A percentile compares a stretch with the other conserved stretches of the same genome.
These are phyloP conservation scores for Phaeomoniella chlamydospora DNA, from an alignment of 2,329 filamentous ascomycete species.

Conservation along the genomic window DNA sequence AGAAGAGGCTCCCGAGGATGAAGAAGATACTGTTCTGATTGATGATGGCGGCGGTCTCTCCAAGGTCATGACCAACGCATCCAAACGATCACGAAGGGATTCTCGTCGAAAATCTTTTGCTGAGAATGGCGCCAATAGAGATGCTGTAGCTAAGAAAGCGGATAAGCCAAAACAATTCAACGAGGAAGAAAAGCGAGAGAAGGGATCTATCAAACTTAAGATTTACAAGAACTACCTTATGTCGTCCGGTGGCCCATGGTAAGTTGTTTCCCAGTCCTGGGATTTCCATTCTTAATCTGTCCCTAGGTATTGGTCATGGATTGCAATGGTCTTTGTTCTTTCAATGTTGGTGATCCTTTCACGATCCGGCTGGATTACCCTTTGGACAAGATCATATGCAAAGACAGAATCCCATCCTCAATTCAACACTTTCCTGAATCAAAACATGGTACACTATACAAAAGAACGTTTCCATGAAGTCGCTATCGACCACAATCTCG, in stretches of 20 bases:
- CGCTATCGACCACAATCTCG: constrained; percentile 23
- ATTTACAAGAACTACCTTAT: constrained; percentile 57
- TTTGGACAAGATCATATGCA: constrained; percentile 26
- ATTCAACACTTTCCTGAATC: not conserved
- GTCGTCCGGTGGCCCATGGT: constrained; percentile 47
- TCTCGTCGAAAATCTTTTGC: constrained; percentile 3
- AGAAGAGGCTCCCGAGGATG: constrained; percentile 20
- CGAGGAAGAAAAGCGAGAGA: constrained; percentile 59
- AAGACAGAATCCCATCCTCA: constrained; percentile 10
- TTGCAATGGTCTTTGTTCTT: constrained; percentile 8
- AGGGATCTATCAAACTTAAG: constrained; percentile 50
- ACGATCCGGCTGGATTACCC: constrained; percentile 31
- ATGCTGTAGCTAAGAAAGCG: constrained; percentile 24
- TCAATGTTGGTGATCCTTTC: constrained; percentile 9
- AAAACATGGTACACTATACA: not conserved
- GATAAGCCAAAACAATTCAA: constrained; percentile 51
- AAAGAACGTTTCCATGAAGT: not conserved
- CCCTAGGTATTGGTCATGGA: constrained; percentile 8
- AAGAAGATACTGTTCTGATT: constrained; percentile 13
- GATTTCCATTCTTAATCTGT: too few species aligned
- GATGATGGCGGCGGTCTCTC: constrained; percentile 29
- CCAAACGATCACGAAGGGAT: constrained; percentile 6
- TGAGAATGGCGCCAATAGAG: constrained; percentile 8
- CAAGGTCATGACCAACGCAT: constrained; percentile 24
- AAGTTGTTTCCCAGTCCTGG: too few species aligned